These are phyloP conservation scores for Solanum neorickii DNA, from an alignment of 257 asterid species.

Conservation along the genomic window DNA sequence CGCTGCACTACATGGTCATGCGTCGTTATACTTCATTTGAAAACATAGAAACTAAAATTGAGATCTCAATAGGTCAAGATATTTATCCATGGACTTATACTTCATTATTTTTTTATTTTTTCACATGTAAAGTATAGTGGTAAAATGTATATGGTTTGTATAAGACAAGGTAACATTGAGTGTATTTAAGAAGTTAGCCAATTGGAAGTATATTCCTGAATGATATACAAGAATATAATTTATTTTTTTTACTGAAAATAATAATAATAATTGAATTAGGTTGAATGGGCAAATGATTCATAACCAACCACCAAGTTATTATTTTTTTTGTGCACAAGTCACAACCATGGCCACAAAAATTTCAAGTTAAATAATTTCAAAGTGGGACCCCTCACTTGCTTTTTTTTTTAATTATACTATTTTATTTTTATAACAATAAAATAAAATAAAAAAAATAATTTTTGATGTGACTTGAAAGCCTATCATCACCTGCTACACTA, in stretches of 20 bases:
- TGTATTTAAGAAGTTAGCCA: slow-evolving; percentile 8
- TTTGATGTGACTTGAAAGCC: slow-evolving; percentile 2
- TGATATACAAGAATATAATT: not conserved
- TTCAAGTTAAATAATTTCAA: not conserved
- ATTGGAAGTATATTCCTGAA: slow-evolving; percentile 18
- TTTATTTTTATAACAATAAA: not conserved
- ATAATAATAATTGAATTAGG: slow-evolving; percentile 4
- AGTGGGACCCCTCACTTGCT: slow-evolving; percentile 10
- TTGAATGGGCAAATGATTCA: slow-evolving; percentile 11
- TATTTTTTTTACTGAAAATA: not conserved
- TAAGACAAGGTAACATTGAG: not conserved
- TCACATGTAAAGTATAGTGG: not conserved
- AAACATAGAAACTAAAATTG: not conserved
- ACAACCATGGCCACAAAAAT: slow-evolving; percentile 2
- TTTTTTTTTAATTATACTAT: not conserved
- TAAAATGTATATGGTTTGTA: not conserved
- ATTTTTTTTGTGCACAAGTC: not conserved
- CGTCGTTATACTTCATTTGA: not conserved
- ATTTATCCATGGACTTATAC: not conserved
- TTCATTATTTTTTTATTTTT: not conserved
- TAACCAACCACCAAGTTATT: slow-evolving; percentile 10
- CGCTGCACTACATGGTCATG: not conserved
- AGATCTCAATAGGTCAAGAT: not conserved
- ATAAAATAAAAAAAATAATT: not conserved
- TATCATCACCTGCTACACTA: not conserved